phyloP scores from a whole-genome alignment of 805 yeast genomes.

The Schizosaccharomyces osmophilus region DNA sequence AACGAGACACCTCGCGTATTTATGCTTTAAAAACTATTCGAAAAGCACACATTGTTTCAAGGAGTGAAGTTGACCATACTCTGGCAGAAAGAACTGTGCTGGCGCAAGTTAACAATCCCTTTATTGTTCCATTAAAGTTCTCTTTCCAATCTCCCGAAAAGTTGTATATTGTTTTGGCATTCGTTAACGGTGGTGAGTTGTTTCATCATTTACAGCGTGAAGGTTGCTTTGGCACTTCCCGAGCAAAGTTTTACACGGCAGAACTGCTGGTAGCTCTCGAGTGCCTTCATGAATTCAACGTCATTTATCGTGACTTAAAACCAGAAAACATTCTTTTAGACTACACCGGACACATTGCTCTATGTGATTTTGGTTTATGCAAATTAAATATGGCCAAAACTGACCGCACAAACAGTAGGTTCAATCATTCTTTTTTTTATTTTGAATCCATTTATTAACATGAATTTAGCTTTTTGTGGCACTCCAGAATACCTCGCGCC shows the following conservation, averaged over 20 bases:
- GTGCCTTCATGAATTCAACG: constrained; percentile 70
- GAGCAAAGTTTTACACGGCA: constrained; percentile 83
- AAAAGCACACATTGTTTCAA: constrained; percentile 79
- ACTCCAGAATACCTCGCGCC: constrained; percentile 96
- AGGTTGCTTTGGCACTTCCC: constrained; percentile 65
- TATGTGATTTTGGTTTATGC: constrained; percentile 92
- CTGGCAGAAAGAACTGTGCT: constrained; percentile 87
- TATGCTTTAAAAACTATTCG: constrained; percentile 86
- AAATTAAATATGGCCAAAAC: constrained; percentile 80
- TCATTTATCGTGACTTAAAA: constrained; percentile 82
- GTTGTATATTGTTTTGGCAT: constrained; percentile 67
- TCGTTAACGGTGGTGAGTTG: constrained; percentile 90
- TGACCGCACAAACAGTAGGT: constrained; percentile 28
- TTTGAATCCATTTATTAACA: background rate
- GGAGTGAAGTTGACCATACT: constrained; percentile 88
- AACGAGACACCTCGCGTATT: constrained; percentile 80
- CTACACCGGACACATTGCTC: constrained; percentile 90
- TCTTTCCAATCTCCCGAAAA: constrained; percentile 95
- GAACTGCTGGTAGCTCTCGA: constrained; percentile 84
- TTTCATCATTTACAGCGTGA: constrained; percentile 83
- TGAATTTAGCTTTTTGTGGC: constrained; percentile 57
- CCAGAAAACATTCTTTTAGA: constrained; percentile 89
- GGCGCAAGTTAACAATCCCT: constrained; percentile 80
- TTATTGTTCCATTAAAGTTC: constrained; percentile 86
- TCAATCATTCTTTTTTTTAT: background rate